Conservation (phyloP, 148 eudicot species). For the Heliamphora exappendiculata region DNA sequence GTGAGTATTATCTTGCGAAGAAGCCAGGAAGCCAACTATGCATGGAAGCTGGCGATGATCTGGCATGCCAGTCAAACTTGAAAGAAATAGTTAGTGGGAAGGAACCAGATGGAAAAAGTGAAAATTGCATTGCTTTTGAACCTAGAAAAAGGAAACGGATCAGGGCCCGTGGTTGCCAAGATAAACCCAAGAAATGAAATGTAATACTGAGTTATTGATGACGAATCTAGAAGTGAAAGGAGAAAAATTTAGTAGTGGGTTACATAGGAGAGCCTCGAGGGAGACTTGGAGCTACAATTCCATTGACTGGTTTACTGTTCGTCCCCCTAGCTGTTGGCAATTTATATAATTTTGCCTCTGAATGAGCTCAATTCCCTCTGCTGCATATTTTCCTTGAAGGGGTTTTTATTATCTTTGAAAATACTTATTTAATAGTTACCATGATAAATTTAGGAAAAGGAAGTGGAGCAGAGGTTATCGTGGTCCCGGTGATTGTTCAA, state of each 20-base stretch:
- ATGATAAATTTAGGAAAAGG: background rate
- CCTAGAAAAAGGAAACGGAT: slow-evolving; percentile 3
- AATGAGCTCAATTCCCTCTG: background rate
- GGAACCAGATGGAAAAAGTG: background rate
- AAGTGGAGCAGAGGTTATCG: background rate
- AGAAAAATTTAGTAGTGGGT: background rate
- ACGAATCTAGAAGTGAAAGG: background rate
- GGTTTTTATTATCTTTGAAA: background rate
- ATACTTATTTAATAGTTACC: background rate
- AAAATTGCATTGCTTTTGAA: background rate
- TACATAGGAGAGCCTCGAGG: background rate
- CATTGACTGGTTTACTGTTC: background rate
- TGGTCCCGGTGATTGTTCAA: background rate
- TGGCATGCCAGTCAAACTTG: background rate
- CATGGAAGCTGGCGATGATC: slow-evolving; percentile 1
- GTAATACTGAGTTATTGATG: background rate
- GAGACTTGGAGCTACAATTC: background rate
- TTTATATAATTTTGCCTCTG: background rate
- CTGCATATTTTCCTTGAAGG: background rate
- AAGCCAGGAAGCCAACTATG: background rate
- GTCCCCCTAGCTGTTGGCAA: background rate
- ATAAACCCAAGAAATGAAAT: background rate
- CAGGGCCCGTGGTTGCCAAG: background rate
- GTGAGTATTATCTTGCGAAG: slow-evolving; percentile 8
- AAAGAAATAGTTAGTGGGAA: background rate